Base-by-base conservation (phyloP, 257 asterid genomes). In the Fraxinus cuspidata region DNA sequence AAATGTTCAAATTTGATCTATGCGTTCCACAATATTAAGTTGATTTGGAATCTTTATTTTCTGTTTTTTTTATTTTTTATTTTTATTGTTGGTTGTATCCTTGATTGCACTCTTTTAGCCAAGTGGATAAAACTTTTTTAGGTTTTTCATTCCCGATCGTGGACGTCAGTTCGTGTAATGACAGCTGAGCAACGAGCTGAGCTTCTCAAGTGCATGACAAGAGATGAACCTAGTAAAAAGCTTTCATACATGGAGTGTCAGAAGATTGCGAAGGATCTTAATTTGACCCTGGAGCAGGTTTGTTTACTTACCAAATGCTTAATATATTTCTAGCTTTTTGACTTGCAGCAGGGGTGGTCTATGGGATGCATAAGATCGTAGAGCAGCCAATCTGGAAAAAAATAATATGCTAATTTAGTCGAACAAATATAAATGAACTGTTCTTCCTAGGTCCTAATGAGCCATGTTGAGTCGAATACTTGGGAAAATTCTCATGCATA, bases 261-360 rank as follows among this genome's bases (percentile, higher is more conserved):
- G 84, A 81, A 84, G 87, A 93, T 95, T 85, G 95, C 99, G 37
- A 86, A 85, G 80, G 96, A 90, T 83, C 94, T 95, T 72, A 85
- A 89, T 89, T 85, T 95, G 91, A 89, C 97, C 76, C 72, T 93
- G 76, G 98, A 90, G 81, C 98, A 95, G 99, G 99, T 92, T 74
- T 78, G 85, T 83, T 77, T 74, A 74, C 84, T 72, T 81, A 76
- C 83, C 63, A 58, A 75, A 53, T 80, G 75, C 29, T 69, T 28
- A 71, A 34, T 75, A 40, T 68, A 58, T 38, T 78, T 53, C 3
- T 73, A 27, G 15, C 58, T 37, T 74, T 74, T 56, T 68, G 25
- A 29, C 4, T 31, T 27, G n/a, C 58, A 40, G 64, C 56, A 70
- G 70, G 65, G 75, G 51, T 10, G 32, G 63, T 40, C 81, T 31